Evolutionary conservation across 768 basidiomycete species (phyloP), one percentile per base, ranked within the genome.

Genomic region (Trametes cubensis): DNA sequence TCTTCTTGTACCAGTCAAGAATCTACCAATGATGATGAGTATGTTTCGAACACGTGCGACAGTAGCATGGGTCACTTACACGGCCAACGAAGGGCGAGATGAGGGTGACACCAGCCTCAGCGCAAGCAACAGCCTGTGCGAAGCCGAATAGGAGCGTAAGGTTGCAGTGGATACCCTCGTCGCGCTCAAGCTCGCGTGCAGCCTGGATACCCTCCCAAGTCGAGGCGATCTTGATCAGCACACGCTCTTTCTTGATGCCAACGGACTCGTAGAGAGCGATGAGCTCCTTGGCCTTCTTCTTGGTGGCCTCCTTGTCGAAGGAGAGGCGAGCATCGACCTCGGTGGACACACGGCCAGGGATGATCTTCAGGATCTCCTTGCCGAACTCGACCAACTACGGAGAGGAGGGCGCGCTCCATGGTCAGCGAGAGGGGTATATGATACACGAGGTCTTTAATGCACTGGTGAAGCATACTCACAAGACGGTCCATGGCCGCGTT

Each of bases 131-230:
- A 57, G 97, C 97, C 80, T 99, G 97, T 47, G 83, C 91, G 77
- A 99, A 99, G 69, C 97, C 97, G 81, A 99, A 99, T 67, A 98
- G 88, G 69, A 99, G 90, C 53, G 97, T 99, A 67, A 99, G 86
- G 81, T 99, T 98, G 84, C 95, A 98, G 86, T 96, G 95, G 77
- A 99, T 98, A 65, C 83, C 84, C 61, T 97, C 87, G 68, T 96
- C 90, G 63, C 83, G 77, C 82, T 99, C 97, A 67, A 99, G 89
- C 77, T 95, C 89, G 65, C 94, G 88, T 39, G 97, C 97, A 62
- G 97, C 97, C 77, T 99, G 96, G 80, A 99, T 99, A 78, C 97
- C 97, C 79, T 98, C 97, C 92, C 94, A 99, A 50, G 95, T 95
- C 42, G 97, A 96, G 30, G 96, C 97, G 73, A 99, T 98, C 83